These are phyloP conservation scores for Boletus semigastroideus DNA, from an alignment of 1,284 basidiomycete species.

Conservation along the genomic window DNA sequence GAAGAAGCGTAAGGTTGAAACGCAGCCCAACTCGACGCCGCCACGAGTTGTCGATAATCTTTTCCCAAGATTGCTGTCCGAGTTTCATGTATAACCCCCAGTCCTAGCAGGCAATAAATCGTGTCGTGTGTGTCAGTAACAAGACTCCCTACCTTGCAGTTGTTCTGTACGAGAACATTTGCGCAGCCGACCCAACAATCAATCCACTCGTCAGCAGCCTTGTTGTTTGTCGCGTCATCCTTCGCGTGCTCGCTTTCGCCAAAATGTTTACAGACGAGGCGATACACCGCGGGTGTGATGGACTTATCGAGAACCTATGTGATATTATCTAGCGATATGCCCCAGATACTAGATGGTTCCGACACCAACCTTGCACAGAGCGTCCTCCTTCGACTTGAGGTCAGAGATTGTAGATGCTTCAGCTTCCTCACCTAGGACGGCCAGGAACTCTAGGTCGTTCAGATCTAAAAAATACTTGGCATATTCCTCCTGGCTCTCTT, in stretches of 20 bases:
- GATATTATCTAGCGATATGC: slow-evolving; percentile 7
- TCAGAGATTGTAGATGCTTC: slow-evolving; percentile 26
- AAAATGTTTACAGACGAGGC: slow-evolving; percentile 55
- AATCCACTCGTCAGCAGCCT: slow-evolving; percentile 54
- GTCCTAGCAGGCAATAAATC: slow-evolving; percentile 40
- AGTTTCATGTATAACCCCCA: slow-evolving; percentile 66
- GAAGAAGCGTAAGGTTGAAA: slow-evolving; percentile 66
- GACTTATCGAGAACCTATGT: slow-evolving; percentile 52
- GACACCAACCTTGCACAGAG: slow-evolving; percentile 41
- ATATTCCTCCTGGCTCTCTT: slow-evolving; percentile 80
- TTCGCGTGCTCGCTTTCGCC: slow-evolving; percentile 35
- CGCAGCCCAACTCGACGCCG: slow-evolving; percentile 66
- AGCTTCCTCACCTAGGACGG: slow-evolving; percentile 46
- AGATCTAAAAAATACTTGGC: slow-evolving; percentile 55
- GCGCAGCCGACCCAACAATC: slow-evolving; percentile 81
- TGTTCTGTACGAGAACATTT: slow-evolving; percentile 63
- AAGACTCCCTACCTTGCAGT: slow-evolving; percentile 42
- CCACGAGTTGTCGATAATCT: slow-evolving; percentile 53
- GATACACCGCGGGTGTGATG: slow-evolving; percentile 63
- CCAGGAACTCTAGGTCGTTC: slow-evolving; percentile 58
- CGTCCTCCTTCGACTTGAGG: slow-evolving; percentile 41
- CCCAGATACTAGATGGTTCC: neutral
- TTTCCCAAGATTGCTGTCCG: slow-evolving; percentile 60
- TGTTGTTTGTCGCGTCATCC: slow-evolving; percentile 30
- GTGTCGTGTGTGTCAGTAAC: neutral